A percentile compares a stretch with the other conserved stretches of the same genome.
phyloP scores from a whole-genome alignment of 257 asterid species.

The Gynochthodes officinalis region DNA sequence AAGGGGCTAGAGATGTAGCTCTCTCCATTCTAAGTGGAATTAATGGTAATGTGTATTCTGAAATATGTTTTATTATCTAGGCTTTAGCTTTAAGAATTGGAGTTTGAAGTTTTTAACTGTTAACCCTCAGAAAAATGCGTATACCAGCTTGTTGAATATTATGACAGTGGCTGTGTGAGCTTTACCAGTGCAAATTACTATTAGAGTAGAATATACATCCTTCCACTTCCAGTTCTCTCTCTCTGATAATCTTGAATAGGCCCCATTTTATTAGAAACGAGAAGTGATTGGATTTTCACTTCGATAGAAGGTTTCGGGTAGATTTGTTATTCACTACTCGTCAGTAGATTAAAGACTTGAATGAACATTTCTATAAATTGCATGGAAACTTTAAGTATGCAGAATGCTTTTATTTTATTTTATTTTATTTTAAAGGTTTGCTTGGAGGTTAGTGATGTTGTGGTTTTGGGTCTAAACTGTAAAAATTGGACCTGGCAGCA shows the following conservation, averaged over 20 bases:
- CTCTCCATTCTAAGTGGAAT: constrained; percentile 86
- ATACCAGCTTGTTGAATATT: background rate
- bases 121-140: background rate
- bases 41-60: constrained; percentile 48
- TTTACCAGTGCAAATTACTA: background rate
- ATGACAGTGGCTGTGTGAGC: background rate
- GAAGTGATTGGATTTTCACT: background rate
- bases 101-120: background rate
- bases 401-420: background rate
- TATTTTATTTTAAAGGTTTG: background rate
- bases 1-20: constrained; percentile 91
- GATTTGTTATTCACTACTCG: background rate
- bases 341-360: background rate
- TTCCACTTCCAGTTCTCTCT: background rate
- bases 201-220: background rate
- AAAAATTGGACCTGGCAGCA: background rate
- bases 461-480: background rate
- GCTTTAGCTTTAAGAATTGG: background rate
- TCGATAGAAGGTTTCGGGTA: too few species aligned
- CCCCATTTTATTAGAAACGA: background rate
- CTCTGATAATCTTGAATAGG: background rate
- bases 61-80: background rate
- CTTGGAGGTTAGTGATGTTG: background rate
- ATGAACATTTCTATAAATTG: background rate
- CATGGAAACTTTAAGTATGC: background rate